Percentiles rank a stretch among this genome's conserved stretches.
These are phyloP conservation scores for Anthracocystis panici-leucophaei DNA, from an alignment of 1,284 basidiomycete genomes.

Conservation along the genomic window DNA sequence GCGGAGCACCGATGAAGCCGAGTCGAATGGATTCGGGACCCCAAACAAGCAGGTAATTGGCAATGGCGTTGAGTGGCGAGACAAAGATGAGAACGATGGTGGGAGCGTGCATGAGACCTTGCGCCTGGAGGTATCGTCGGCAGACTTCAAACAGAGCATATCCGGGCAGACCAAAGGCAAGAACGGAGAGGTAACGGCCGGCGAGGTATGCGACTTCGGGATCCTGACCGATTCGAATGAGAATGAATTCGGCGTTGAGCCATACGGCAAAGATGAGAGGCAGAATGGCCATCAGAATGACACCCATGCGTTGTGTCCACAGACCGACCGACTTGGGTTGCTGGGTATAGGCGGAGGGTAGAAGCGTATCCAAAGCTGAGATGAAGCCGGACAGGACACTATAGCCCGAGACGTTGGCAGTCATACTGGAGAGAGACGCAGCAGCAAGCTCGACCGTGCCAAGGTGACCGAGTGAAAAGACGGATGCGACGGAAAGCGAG, in stretches of 20 bases:
- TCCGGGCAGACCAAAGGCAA: conserved; percentile 86
- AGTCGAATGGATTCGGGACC: conserved; percentile 73
- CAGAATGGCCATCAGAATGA: conserved; percentile 70
- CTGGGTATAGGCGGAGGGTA: conserved; percentile 91
- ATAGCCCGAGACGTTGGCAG: conserved; percentile 67
- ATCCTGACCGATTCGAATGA: conserved; percentile 85
- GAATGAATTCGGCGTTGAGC: conserved; percentile 83
- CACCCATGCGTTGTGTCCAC: conserved; percentile 88
- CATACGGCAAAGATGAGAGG: conserved; percentile 72
- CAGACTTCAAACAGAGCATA: conserved; percentile 74
- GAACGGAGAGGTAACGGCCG: conserved; percentile 78
- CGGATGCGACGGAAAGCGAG: conserved; percentile 63
- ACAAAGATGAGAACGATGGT: conserved; percentile 86
- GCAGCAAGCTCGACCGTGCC: conserved; percentile 66
- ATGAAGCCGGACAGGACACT: conserved; percentile 76
- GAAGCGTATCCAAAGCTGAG: conserved; percentile 85
- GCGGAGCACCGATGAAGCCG: conserved; percentile 92
- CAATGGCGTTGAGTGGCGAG: conserved; percentile 84
- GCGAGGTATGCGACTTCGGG: conserved; percentile 85
- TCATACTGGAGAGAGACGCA: conserved; percentile 65
- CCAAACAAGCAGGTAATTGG: conserved; percentile 83
- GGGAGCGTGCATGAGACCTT: conserved; percentile 85
- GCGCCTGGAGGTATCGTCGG: conserved; percentile 64
- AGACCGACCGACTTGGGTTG: conserved; percentile 85
- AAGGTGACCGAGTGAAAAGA: conserved; percentile 66